Base-by-base conservation (phyloP, 139 green algal species). In the Chlorella vulgaris region DNA sequence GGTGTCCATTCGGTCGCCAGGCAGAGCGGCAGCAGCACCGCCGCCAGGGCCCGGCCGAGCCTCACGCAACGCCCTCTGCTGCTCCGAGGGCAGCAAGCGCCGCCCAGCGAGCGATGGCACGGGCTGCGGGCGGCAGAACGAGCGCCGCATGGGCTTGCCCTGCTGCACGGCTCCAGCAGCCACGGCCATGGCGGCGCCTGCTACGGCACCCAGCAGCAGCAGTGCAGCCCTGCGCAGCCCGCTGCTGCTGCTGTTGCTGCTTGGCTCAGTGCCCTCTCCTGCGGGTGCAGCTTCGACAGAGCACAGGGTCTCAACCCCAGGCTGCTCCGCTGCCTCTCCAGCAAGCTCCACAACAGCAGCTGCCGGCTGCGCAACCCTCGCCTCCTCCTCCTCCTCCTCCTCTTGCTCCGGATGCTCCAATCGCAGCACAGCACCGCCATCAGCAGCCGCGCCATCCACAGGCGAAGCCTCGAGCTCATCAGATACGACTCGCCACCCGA, bases 141-240 rank as follows among this genome's bases (percentile, higher is more conserved):
- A n/a, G n/a, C n/a, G 47, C 47, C 47, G 13, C 47, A 58, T 58
- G 47, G 10, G 47, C 15, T 10, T 58, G 47, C 47, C 15, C 39
- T 75, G 68, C 69, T 76, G 69, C 69, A 76, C 5, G 8, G 29
- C 69, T 6, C 69, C 69, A 1, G 69, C 69, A 2, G 29, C 69
- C n/a, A 38, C 8, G 0, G 43, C 69, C 24, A 29, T 42, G 13
- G 42, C 69, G 15, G 43, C 69, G 21, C 69, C 43, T 13, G 69
- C 42, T 42, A 62, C 42, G 2, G 69, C 69, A 4, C 42, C 29
- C 13, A 76, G 42, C 29, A 62, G 38, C 69, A 63, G 22, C 15
- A 76, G 2, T 19, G 69, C 69, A 7, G 40, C 7, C n/a, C 42
- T 51, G 8, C 69, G 69, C 28, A 61, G 8, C 15, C 42, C 13